Evolutionary conservation across 1,284 basidiomycete genomes (phyloP), one percentile per base, ranked within the genome.

Genomic region (Cutaneotrichosporon cavernicola): DNA sequence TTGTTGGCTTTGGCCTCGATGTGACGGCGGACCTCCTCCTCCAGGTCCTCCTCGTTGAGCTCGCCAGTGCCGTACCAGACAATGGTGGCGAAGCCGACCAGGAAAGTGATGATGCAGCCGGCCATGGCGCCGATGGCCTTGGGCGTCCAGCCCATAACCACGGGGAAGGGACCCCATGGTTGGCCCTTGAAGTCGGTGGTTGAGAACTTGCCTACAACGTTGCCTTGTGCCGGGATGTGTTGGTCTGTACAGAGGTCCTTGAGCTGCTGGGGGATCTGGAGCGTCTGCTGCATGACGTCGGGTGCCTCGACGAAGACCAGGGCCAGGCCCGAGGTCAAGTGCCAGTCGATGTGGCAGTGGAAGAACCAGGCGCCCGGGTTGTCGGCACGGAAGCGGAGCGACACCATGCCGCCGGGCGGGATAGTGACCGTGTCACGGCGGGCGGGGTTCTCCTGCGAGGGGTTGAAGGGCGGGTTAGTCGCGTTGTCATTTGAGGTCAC

Each of bases 81-180:
- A 22, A 97, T 90, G 0, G 87, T 86, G 3, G 82, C 75, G 85
- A 95, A 89, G 1, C 95, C 94, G 56, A 95, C 71, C 31, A 91
- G 82, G 1, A 91, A 92, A 0, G 90, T 87, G 64, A 96, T 80
- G 61, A 94, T 87, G 74, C 91, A 93, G 57, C 90, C 93, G 0
- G 87, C 85, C 84, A 98, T 87, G 26, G 94, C 93, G 34, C 87
- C 86, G 66, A 92, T 90, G 32, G 90, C 92, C 77, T 85, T 88
- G 31, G 87, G 79, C 62, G 86, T 86, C 91, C 91, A 95, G n/a
- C 90, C 72, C 70, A 78, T 77, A 60, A 73, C 71, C 56, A 81
- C 82, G 86, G 61, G 85, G 89, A 66, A 91, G 86, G 67, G 87
- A 85, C 70, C 88, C 86, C 16, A 90, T 87, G 71, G 85, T 88